These are phyloP conservation scores for Cladosporium halotolerans DNA, from an alignment of 2,329 filamentous ascomycete species.

Conservation along the genomic window DNA sequence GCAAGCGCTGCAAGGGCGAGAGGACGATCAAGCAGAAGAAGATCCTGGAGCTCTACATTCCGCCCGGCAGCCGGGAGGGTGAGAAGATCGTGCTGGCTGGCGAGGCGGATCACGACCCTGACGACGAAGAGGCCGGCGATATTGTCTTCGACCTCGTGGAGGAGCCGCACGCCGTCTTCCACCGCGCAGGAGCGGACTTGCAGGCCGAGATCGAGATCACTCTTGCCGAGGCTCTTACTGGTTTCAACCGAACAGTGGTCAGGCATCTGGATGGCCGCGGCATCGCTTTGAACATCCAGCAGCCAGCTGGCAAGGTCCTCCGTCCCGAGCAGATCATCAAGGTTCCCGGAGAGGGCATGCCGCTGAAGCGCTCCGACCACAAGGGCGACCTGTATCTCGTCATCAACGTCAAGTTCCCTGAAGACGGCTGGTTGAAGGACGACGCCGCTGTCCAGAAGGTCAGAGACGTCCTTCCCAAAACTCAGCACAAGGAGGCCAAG, in stretches of 20 bases:
- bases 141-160: conserved; percentile 86
- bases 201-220: conserved; percentile 75
- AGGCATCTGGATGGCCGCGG: conserved; percentile 92
- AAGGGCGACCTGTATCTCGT: conserved; percentile 84
- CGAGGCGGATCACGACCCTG: conserved; percentile 87
- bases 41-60: conserved; percentile 92
- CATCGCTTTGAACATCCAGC: conserved; percentile 70
- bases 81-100: conserved; percentile 86
- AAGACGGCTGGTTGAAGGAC: conserved; percentile 70
- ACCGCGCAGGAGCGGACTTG: conserved; percentile 76
- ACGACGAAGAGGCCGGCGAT: conserved; percentile 83
- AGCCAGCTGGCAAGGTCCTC: conserved; percentile 66
- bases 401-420: conserved; percentile 82
- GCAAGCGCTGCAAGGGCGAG: conserved; percentile 97
- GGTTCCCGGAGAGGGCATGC: conserved; percentile 88
- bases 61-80: conserved; percentile 69
- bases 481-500: conserved; percentile 35
- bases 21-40: conserved; percentile 83
- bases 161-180: conserved; percentile 73
- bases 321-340: conserved; percentile 80
- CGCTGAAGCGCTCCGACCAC: conserved; percentile 72
- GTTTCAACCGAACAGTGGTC: conserved; percentile 84
- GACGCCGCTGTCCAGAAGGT: conserved; percentile 66
- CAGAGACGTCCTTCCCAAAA: conserved; percentile 64
- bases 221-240: conserved; percentile 75